Evolutionary conservation across 1,284 basidiomycete genomes (phyloP).

Genomic region (Hemileia vastatrix): DNA sequence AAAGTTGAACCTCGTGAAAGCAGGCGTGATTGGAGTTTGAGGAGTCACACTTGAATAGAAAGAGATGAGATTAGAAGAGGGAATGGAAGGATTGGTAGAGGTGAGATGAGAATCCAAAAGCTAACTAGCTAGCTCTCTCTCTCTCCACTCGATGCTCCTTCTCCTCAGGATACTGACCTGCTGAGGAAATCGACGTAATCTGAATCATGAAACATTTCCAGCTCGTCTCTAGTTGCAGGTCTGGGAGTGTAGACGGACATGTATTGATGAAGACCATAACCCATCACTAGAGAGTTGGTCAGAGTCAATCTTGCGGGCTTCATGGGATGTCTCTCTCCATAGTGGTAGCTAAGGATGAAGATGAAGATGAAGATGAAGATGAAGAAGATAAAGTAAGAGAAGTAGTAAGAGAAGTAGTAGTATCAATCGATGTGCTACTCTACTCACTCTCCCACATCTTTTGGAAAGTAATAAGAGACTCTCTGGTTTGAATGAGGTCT

Average conservation of each 20-base stretch:
- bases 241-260: constrained; percentile 89
- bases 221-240: constrained; percentile 76
- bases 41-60: constrained; percentile 30
- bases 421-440: no score
- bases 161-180: constrained; percentile 53
- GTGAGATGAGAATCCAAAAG: constrained; percentile 11
- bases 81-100: neutral
- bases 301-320: constrained; percentile 89
- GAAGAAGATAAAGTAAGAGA: neutral
- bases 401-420: neutral
- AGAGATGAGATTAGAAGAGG: neutral
- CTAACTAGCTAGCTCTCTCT: constrained; percentile 5
- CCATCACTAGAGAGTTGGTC: constrained; percentile 89
- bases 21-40: constrained; percentile 49
- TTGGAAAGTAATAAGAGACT: constrained; percentile 92
- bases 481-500: constrained; percentile 49
- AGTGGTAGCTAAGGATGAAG: neutral
- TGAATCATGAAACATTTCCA: constrained; percentile 77
- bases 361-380: neutral
- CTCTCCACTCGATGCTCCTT: neutral
- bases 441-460: constrained; percentile 71
- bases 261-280: constrained; percentile 90
- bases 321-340: constrained; percentile 88
- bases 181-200: constrained; percentile 94
- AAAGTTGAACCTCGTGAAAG: constrained; percentile 59